Percentiles rank a stretch among this genome's conserved stretches.
phyloP scores from a whole-genome alignment of 140 eudicot genomes.

The Bidens hawaiensis region DNA sequence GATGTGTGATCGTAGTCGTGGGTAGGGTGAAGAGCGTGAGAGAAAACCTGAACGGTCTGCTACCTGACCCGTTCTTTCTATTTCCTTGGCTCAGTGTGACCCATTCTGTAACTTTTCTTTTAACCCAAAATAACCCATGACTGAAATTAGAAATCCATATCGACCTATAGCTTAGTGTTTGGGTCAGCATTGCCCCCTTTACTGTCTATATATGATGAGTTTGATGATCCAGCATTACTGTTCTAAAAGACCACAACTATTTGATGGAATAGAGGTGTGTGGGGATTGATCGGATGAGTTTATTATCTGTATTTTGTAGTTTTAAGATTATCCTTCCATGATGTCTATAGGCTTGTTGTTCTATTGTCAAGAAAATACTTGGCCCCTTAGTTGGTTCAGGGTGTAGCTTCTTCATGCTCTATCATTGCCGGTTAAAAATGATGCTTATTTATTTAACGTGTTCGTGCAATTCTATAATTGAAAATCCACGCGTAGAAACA shows the following conservation, averaged over 20 bases:
- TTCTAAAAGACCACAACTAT: neutral
- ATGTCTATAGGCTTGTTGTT: neutral
- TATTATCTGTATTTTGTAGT: neutral
- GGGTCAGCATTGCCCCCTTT: too few relatives aligned
- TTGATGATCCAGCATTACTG: neutral
- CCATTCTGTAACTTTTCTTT: too few relatives aligned
- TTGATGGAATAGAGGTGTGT: neutral
- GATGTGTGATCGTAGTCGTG: too few relatives aligned
- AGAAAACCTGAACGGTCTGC: too few relatives aligned
- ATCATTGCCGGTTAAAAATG: neutral
- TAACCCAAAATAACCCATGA: too few relatives aligned
- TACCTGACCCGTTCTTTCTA: too few relatives aligned
- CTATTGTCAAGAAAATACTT: neutral
- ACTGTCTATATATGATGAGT: neutral
- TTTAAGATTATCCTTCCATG: neutral
- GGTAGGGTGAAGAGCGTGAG: too few relatives aligned
- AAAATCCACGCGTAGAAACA: neutral
- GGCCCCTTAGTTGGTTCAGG: neutral
- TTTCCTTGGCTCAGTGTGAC: too few relatives aligned
- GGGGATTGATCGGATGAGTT: neutral
- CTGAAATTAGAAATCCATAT: too few relatives aligned
- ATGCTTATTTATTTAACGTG: neutral
- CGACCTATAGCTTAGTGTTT: too few relatives aligned
- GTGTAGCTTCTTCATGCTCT: conserved; percentile 9
- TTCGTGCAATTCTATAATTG: neutral